Evolutionary conservation across 1,284 basidiomycete species (phyloP), one percentile per base, ranked within the genome.

Genomic region (Apiotrichum porosum): DNA sequence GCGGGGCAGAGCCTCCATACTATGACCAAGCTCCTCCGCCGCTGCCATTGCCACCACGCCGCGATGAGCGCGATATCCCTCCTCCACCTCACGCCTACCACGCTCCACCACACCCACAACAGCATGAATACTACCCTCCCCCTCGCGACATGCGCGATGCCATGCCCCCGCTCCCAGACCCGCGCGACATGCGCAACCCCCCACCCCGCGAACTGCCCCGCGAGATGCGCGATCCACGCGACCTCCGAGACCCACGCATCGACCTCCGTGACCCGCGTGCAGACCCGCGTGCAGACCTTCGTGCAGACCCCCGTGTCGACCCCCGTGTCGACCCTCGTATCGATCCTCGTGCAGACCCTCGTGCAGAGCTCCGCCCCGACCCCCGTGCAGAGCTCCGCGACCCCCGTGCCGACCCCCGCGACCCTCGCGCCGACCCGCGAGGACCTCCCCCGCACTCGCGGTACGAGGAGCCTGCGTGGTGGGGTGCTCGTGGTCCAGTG

Each of bases 381-480:
- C 14, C n/a, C 19, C 37, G 37, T 14, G 24, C n/a, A 12, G 28
- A 17, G 18, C 39, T 28, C 9, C 39, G 30, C 28, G 37, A 46
- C 37, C 36, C 44, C 17, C 49, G 49, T 30, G 49, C 42, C 28
- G 37, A 46, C 32, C 36, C 44, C 22, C 49, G 49, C 35, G 49
- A 51, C 38, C 48, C 35, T 21, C 37, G 48, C 5, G 48, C 26
- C 26, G 26, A 42, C 38, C 48, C 35, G 22, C 37, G 48, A 6
- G 48, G 21, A 23, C 12, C 31, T 1, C 41, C 30, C 10, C 19
- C 6, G 9, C 41, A 21, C 1, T 15, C 23, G n/a, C 41, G 41
- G n/a, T 42, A 34, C 23, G 41, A 42, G 6, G 31, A 33, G n/a
- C 39, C 26, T 30, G 17, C n/a, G 9, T 42, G 41, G 41, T 42